Evolutionary conservation across 331 rosid species (phyloP).

Genomic region (Quercus lobata): DNA sequence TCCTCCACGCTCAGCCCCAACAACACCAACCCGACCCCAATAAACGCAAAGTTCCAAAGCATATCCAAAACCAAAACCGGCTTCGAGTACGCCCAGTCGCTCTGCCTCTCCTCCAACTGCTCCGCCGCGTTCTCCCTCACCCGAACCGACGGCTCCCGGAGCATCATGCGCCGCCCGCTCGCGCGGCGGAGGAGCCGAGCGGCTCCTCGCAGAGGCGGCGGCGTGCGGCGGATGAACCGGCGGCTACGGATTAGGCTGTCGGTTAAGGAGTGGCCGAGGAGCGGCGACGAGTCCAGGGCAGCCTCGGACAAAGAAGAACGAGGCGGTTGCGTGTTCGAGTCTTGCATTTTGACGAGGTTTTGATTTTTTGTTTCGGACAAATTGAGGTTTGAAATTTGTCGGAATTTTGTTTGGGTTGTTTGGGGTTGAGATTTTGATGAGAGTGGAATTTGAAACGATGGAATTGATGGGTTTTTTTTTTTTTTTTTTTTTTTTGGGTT

Average conservation of each 20-base stretch:
- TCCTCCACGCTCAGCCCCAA: constrained; percentile 53
- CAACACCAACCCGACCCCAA: constrained; percentile 39
- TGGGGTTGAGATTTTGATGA: neutral
- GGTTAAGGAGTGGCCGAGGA: constrained; percentile 39
- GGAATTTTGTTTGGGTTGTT: neutral
- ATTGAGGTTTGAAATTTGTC: neutral
- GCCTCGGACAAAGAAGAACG: constrained; percentile 27
- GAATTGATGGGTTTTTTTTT: neutral
- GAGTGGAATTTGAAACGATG: neutral
- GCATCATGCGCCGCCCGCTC: constrained; percentile 73
- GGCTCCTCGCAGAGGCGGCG: constrained; percentile 46
- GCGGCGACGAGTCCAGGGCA: constrained; percentile 50
- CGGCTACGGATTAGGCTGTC: constrained; percentile 44
- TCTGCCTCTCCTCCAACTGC: constrained; percentile 80
- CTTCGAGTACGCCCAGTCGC: constrained; percentile 68
- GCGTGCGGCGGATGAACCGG: constrained; percentile 43
- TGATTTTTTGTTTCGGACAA: neutral
- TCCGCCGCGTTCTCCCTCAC: constrained; percentile 89
- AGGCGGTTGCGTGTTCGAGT: constrained; percentile 22
- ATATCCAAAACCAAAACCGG: constrained; percentile 61
- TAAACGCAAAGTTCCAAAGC: constrained; percentile 63
- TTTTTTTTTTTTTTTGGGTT: no score
- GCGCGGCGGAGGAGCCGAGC: constrained; percentile 60
- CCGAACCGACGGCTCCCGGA: constrained; percentile 60
- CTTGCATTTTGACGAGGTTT: constrained; percentile 19